Base-by-base conservation (phyloP, 2,329 filamentous ascomycete species). In the Cadophora sp. region DNA sequence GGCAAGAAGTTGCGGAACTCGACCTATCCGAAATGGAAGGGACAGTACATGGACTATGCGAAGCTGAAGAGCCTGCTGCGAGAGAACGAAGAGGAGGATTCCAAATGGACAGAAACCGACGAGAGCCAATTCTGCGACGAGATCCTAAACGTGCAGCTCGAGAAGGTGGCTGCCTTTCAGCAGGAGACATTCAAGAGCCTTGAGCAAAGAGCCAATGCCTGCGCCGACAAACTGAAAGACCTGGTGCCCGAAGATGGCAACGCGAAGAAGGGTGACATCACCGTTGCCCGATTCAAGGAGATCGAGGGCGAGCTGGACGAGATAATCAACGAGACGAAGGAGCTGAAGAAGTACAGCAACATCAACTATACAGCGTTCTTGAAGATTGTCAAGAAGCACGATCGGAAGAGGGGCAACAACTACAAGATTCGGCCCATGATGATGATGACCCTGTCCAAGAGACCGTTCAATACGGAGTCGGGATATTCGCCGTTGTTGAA, bases 331-430 rank as follows among this genome's bases (percentile, higher is more conserved):
- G 93, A 97, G 80, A 90, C 96, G 76, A 95, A 91, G 78, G 92
- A 97, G 83, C 86, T 99, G 73, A 96, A 97, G 81, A 96, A 93
- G 79, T 99, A 96, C 81, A 96, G 93, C 80, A 92, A 91, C 71
- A 90, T 97, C 82, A 99, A 99, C 82, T 99, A 97, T 80, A 97
- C 96, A 6, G 96, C 94, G 58, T 97, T 98, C 80, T 86, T 97
- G 77, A 99, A 99, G 84, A 97, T 97, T 58, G 94, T 94, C 65
- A 99, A 99, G 88, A 99, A 99, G 82, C 96, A 99, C 81, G 96
- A 99, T 80, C 92, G 96, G 72, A 96, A 95, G 82, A 87, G 95
- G 72, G 94, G 94, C 65, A 86, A 89, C 72, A 86, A 89, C 62
- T 98, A 98, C 83, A 93, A 91, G 78, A 91, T 98, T 73, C 89